A percentile compares a stretch with the other conserved stretches of the same genome.
phyloP scores from a whole-genome alignment of 202 grass and related monocot genomes.

The Setaria italica region DNA sequence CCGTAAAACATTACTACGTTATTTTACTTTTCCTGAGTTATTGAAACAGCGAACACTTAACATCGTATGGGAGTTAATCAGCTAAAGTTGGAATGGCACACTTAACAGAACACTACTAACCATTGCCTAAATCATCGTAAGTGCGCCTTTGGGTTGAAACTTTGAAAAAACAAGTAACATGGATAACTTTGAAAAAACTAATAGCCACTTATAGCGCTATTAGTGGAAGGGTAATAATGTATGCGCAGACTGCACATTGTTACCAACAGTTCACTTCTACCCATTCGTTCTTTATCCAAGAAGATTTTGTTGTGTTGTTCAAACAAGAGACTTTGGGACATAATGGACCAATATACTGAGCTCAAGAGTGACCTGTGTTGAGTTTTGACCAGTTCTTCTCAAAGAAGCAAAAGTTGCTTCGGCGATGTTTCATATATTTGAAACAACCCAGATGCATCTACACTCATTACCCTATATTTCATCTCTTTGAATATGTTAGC shows the following conservation, averaged over 20 bases:
- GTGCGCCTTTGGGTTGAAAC: constrained; percentile 25
- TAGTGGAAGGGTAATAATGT: constrained; percentile 17
- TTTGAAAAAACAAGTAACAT: constrained; percentile 30
- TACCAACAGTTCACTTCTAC: constrained; percentile 1
- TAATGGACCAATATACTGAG: constrained; percentile 27
- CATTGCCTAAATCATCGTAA: neutral
- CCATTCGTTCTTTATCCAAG: neutral
- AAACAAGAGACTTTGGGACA: constrained; percentile 4
- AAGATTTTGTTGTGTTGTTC: neutral
- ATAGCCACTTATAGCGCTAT: constrained; percentile 4
- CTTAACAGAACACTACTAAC: constrained; percentile 10
- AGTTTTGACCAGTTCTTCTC: constrained; percentile 11
- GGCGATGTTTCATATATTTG: constrained; percentile 1
- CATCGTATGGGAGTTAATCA: constrained; percentile 15
- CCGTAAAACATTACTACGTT: neutral
- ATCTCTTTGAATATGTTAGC: constrained; percentile 15
- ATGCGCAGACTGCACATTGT: neutral
- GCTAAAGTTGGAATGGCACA: constrained; percentile 7
- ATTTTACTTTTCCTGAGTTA: neutral
- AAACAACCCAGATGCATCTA: constrained; percentile 23
- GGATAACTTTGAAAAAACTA: neutral
- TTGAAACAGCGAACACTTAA: constrained; percentile 17
- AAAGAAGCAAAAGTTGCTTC: neutral
- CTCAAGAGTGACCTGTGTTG: neutral
- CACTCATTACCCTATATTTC: neutral